A percentile compares a stretch with the other conserved stretches of the same genome.
These are phyloP conservation scores for Suhomyces terraborum DNA, from an alignment of 1,139 yeast species.

Conservation along the genomic window DNA sequence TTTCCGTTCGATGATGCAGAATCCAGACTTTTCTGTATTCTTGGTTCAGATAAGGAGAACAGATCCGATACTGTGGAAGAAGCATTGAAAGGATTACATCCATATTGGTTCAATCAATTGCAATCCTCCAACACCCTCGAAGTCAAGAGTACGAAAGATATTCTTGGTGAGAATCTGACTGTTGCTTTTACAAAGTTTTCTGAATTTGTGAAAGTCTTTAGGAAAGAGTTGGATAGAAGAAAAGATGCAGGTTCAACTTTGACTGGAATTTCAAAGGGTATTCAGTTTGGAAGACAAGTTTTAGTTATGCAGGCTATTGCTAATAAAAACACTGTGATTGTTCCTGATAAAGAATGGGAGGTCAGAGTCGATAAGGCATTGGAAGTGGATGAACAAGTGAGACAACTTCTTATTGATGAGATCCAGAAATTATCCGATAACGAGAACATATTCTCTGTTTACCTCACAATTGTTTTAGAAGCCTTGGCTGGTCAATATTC, in stretches of 20 bases:
- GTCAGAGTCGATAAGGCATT: slow-evolving; percentile 71
- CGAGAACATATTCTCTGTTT: slow-evolving; percentile 19
- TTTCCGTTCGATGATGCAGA: slow-evolving; percentile 70
- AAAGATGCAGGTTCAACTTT: slow-evolving; percentile 15
- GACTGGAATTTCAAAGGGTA: slow-evolving; percentile 17
- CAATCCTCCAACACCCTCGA: slow-evolving; percentile 40
- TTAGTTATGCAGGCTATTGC: slow-evolving; percentile 65
- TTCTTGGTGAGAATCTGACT: slow-evolving; percentile 33
- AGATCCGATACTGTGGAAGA: slow-evolving; percentile 79
- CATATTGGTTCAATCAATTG: slow-evolving; percentile 60
- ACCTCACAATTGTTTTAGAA: slow-evolving; percentile 29
- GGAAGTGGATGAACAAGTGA: slow-evolving; percentile 59
- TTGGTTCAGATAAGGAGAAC: slow-evolving; percentile 61
- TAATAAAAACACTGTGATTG: slow-evolving; percentile 56
- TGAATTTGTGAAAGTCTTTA: slow-evolving; percentile 33
- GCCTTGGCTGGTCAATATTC: slow-evolving; percentile 31
- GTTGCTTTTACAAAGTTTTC: slow-evolving; percentile 49
- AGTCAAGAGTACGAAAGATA: slow-evolving; percentile 46
- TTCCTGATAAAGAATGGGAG: slow-evolving; percentile 76
- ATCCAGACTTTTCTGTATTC: slow-evolving; percentile 67
- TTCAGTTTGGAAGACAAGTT: slow-evolving; percentile 53
- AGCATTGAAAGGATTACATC: slow-evolving; percentile 79
- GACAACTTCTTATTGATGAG: slow-evolving; percentile 34
- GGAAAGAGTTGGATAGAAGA: slow-evolving; percentile 25
- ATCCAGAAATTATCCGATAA: slow-evolving; percentile 18